These are phyloP conservation scores for Mortierella hygrophila DNA, from an alignment of 192 early-diverging fungal genomes.

Conservation along the genomic window DNA sequence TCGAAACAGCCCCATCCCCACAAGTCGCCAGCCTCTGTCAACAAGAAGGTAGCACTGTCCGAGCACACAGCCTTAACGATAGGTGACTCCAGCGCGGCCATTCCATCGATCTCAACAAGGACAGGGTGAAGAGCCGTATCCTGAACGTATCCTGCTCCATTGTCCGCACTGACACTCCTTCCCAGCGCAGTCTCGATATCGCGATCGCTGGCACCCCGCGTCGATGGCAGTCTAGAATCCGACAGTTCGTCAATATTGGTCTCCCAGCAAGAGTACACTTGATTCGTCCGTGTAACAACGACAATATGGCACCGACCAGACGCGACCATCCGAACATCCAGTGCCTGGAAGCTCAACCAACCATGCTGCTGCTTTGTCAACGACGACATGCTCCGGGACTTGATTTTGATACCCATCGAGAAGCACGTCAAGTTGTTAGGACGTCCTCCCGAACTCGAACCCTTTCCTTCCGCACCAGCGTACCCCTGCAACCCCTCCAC, in stretches of 20 bases:
- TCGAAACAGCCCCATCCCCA: conserved; percentile 50
- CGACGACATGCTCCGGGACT: conserved; percentile 44
- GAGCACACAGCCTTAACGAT: conserved; percentile 36
- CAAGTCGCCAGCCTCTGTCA: conserved; percentile 37
- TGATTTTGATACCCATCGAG: conserved; percentile 7
- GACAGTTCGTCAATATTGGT: not conserved
- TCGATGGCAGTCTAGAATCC: not conserved
- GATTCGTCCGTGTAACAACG: conserved; percentile 31
- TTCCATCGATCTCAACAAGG: conserved; percentile 14
- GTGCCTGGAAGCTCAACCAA: conserved; percentile 32
- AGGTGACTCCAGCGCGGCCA: not conserved
- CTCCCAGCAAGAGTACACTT: conserved; percentile 46
- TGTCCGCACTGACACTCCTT: not conserved
- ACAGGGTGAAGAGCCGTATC: conserved; percentile 35
- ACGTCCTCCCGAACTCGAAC: not conserved
- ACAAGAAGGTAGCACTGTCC: conserved; percentile 30
- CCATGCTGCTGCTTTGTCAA: conserved; percentile 33
- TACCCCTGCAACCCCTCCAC: not conserved
- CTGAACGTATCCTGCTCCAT: conserved; percentile 11
- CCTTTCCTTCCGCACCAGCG: not conserved
- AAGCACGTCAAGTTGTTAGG: not conserved
- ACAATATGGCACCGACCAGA: conserved; percentile 44
- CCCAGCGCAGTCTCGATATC: conserved; percentile 28
- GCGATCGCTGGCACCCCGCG: not conserved
- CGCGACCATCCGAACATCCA: conserved; percentile 27